Conservation (phyloP, 805 yeast species). For the Gaillardinia entomophila region DNA sequence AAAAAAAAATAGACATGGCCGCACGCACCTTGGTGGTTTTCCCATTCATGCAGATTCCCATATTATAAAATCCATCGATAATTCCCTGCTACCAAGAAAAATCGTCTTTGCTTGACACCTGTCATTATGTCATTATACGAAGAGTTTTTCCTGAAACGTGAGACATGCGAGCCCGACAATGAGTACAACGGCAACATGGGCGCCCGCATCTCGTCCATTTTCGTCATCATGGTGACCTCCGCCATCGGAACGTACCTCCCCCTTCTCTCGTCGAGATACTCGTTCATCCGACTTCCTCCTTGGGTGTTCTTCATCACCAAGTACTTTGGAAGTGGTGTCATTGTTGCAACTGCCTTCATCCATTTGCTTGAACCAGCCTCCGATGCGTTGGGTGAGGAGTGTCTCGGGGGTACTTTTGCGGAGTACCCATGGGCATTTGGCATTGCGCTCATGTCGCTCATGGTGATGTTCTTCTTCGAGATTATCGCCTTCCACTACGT, state of each 20-base stretch:
- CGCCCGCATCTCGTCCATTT: constrained; percentile 56
- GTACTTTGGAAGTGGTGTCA: constrained; percentile 81
- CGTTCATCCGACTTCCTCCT: constrained; percentile 52
- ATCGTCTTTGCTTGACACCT: too few species aligned
- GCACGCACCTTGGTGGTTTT: too few species aligned
- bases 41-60: too few species aligned
- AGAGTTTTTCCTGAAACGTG: constrained; percentile 16
- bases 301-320: constrained; percentile 65
- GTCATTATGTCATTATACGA: background rate
- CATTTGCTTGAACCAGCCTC: constrained; percentile 69
- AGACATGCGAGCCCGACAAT: constrained; percentile 34
- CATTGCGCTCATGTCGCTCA: constrained; percentile 44
- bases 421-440: constrained; percentile 54
- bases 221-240: constrained; percentile 53
- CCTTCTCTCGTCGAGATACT: constrained; percentile 51
- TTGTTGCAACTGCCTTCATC: constrained; percentile 74
- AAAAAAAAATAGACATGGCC: too few species aligned
- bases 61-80: too few species aligned
- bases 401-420: constrained; percentile 56
- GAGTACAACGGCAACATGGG: constrained; percentile 43
- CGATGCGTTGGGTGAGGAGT: constrained; percentile 48
- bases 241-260: constrained; percentile 59
- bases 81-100: too few species aligned
- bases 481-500: constrained; percentile 43
- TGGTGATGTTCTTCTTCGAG: constrained; percentile 49